These are phyloP conservation scores for Umbelopsis ramanniana DNA, from an alignment of 192 early-diverging fungal genomes.

Conservation along the genomic window DNA sequence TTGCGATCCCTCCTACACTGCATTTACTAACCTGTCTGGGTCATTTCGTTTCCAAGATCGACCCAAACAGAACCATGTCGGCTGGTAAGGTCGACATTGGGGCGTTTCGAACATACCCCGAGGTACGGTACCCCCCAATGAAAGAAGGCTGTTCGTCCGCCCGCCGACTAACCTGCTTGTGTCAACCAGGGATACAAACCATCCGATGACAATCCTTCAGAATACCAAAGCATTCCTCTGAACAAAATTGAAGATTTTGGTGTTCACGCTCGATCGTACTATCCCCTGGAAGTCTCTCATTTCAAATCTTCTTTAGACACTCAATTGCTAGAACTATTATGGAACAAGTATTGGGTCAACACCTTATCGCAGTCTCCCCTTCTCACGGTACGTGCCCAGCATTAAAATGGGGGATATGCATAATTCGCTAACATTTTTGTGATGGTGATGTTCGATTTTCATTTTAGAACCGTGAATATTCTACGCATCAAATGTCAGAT, in stretches of 20 bases:
- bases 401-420: neutral
- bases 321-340: constrained; percentile 86
- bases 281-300: constrained; percentile 86
- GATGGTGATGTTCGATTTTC: neutral
- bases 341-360: constrained; percentile 99
- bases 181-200: constrained; percentile 70
- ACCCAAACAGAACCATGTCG: constrained; percentile 96
- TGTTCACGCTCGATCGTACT: constrained; percentile 90
- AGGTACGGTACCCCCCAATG: too few relatives aligned
- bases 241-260: constrained; percentile 99
- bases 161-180: too few relatives aligned
- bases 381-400: constrained; percentile 70
- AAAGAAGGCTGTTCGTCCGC: too few relatives aligned
- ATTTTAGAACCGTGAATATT: constrained; percentile 80
- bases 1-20: neutral
- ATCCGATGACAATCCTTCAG: constrained; percentile 74
- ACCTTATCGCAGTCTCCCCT: constrained; percentile 93
- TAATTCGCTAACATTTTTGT: neutral
- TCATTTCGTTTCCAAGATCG: constrained; percentile 79
- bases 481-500: constrained; percentile 78
- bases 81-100: constrained; percentile 98
- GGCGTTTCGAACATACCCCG: constrained; percentile 97
- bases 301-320: constrained; percentile 93
- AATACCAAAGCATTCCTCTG: constrained; percentile 91
- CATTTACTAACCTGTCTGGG: neutral